phyloP scores from a whole-genome alignment of 108 stramenopile genomes.

The Pseudonitzschia pungens region DNA sequence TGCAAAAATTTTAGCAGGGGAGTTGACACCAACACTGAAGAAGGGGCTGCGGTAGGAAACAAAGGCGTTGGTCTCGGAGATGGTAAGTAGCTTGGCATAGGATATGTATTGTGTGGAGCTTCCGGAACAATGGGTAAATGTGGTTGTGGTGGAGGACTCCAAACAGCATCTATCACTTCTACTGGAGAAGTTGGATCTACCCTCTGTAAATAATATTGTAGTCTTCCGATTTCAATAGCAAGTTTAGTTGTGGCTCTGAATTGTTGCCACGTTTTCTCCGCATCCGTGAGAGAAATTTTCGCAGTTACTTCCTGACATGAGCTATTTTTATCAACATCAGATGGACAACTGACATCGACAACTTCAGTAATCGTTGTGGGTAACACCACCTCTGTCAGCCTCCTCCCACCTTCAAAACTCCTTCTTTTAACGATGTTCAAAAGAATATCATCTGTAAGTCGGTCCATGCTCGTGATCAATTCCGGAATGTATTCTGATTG shows the following conservation, averaged over 20 bases:
- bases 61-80: neutral
- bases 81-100: too few relatives aligned
- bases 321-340: neutral
- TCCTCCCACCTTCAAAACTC: neutral
- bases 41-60: neutral
- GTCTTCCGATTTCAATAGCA: conserved; percentile 23
- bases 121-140: neutral
- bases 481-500: conserved; percentile 19
- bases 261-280: conserved; percentile 5
- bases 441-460: conserved; percentile 18
- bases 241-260: conserved; percentile 20
- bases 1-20: conserved; percentile 21
- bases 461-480: conserved; percentile 34
- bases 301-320: conserved; percentile 28
- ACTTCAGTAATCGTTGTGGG: conserved; percentile 21
- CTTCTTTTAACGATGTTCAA: neutral
- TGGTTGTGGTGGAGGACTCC: conserved; percentile 14
- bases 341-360: neutral
- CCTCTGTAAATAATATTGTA: conserved; percentile 24
- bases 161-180: conserved; percentile 9
- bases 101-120: neutral
- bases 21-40: neutral
- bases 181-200: conserved; percentile 31
- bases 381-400: neutral
- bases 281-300: conserved; percentile 27